These are phyloP conservation scores for Saturnispora quitensis DNA, from an alignment of 805 yeast species.

Conservation along the genomic window DNA sequence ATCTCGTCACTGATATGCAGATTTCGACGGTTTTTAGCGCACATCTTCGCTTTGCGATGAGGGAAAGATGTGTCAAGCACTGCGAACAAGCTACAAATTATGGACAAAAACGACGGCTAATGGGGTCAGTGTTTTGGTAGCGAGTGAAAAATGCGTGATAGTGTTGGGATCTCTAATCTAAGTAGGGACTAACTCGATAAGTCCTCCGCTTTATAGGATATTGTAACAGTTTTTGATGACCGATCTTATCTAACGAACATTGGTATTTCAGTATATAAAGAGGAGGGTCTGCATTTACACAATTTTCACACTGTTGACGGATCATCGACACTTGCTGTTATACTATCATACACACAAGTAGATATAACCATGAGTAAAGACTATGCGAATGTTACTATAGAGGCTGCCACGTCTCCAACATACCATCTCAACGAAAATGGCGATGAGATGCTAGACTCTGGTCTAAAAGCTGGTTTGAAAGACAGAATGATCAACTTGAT, in stretches of 20 bases:
- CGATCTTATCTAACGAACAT: not conserved
- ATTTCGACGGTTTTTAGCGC: not conserved
- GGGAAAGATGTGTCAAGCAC: not conserved
- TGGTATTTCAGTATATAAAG: not conserved
- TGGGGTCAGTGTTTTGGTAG: not conserved
- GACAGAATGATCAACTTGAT: slow-evolving; percentile 18
- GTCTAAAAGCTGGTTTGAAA: slow-evolving; percentile 17
- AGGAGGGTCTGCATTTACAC: not conserved
- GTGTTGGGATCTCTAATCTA: not conserved
- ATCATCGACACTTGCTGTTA: not conserved
- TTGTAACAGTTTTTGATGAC: not conserved
- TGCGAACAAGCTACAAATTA: not conserved
- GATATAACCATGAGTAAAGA: not conserved
- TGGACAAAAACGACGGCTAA: not conserved
- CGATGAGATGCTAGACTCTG: slow-evolving; percentile 13
- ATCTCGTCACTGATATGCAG: not conserved
- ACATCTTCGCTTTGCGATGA: not conserved
- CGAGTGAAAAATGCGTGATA: not conserved
- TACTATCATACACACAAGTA: not conserved
- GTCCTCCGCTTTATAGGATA: not conserved
- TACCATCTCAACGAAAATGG: slow-evolving; percentile 13
- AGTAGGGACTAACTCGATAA: not conserved
- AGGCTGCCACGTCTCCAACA: slow-evolving; percentile 10
- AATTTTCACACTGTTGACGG: not conserved
- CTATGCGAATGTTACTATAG: slow-evolving; percentile 8